Base-by-base conservation (phyloP, 441 rosid species). In the Syzygium malaccense region DNA sequence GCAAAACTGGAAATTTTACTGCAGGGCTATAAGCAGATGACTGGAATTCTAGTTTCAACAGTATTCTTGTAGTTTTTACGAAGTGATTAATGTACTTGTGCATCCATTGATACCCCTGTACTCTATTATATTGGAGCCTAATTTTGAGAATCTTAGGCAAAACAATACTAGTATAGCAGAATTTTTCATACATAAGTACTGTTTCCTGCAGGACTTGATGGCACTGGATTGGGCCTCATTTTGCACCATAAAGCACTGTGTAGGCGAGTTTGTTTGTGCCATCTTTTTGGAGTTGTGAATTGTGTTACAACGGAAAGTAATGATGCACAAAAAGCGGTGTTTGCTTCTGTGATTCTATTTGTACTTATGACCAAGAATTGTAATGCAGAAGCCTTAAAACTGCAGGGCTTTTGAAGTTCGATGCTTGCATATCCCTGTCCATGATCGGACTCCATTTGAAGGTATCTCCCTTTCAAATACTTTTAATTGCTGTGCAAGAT, bases 181-280 rank as follows among this genome's bases (percentile, higher is more conserved):
- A 71, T 71, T 37, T 37, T 19, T 37, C 5, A 37, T 3, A 37
- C 17, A 71, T 86, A 64, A 90, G 49, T 15, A 13, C 62, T 86
- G 53, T 55, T 91, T 80, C 23, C 33, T 90, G 87, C 93, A 98
- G 99, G 99, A 90, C 85, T 97, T 56, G 99, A 97, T 92, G 98
- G 97, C 86, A 92, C 94, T 89, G 99, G 99, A 86, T 91, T 93
- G 93, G 99, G 98, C 68, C 95, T 98, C 78, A 93, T 91, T 89
- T 94, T 97, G 94, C 99, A 98, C 90, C 98, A 97, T 88, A 95
- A 94, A 90, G 93, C 99, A 89, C 96, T 98, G 75, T 98, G 98
- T 87, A 98, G 91, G 99, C 96, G 94, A 92, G 98, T 93, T 91
- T 5, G 51, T 20, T 51, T 56, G 28, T 88, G 53, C 30, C 48